Conservation (phyloP, 2,329 filamentous ascomycete genomes). For the Hymenoscyphus linearis region DNA sequence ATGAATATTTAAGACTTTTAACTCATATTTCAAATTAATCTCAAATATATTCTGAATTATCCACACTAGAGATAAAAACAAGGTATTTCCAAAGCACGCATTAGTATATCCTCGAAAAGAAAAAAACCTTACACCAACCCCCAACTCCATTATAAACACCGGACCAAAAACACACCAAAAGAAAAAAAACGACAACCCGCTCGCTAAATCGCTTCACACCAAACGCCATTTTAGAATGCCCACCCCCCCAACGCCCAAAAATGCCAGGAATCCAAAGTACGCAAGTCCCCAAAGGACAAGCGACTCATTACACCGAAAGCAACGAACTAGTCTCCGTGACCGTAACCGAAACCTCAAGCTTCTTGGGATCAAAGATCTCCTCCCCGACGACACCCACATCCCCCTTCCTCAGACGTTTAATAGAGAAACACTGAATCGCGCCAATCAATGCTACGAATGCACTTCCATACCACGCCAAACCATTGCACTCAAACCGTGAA, state of each 20-base stretch:
- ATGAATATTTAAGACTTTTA: too few relatives aligned
- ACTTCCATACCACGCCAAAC: constrained; percentile 59
- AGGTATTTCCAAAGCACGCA: too few relatives aligned
- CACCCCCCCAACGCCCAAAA: neutral
- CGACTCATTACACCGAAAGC: neutral
- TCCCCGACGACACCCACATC: constrained; percentile 14
- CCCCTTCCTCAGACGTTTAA: constrained; percentile 18
- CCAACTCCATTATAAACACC: too few relatives aligned
- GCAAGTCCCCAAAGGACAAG: too few relatives aligned
- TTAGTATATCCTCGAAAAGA: too few relatives aligned
- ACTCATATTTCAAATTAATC: too few relatives aligned
- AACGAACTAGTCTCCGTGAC: neutral
- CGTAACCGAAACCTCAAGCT: constrained; percentile 1
- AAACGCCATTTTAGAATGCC: constrained; percentile 2
- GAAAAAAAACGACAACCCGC: neutral
- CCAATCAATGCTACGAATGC: constrained; percentile 51
- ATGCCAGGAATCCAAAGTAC: neutral
- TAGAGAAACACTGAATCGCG: constrained; percentile 52
- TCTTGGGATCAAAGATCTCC: constrained; percentile 11
- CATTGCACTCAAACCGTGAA: constrained; percentile 52
- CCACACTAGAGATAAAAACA: too few relatives aligned
- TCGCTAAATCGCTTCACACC: constrained; percentile 12
- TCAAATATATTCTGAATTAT: too few relatives aligned
- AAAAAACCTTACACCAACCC: too few relatives aligned
- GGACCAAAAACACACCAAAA: neutral